Conservation (phyloP, 2,329 filamentous ascomycete species). For the Emergomyces pasteurianus region DNA sequence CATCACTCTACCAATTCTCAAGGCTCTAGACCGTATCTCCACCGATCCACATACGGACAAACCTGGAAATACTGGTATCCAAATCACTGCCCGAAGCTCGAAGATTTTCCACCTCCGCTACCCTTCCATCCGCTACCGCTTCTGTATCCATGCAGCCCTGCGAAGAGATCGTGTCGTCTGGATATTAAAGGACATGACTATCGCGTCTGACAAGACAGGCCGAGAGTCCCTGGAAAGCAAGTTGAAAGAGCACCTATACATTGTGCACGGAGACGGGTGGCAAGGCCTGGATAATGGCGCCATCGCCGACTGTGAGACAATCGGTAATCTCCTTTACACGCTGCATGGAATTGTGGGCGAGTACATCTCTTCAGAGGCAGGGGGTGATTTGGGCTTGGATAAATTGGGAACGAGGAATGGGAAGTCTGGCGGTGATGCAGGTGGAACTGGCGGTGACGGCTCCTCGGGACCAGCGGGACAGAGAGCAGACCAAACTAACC, state of each 20-base stretch:
- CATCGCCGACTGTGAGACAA: constrained; percentile 21
- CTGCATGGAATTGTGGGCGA: constrained; percentile 7
- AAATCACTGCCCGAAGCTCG: constrained; percentile 25
- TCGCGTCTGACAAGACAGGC: constrained; percentile 9
- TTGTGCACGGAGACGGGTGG: constrained; percentile 28
- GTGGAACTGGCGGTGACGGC: not conserved
- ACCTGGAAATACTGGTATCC: constrained; percentile 14
- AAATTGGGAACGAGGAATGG: not conserved
- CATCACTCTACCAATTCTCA: constrained; percentile 28
- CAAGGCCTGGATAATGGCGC: constrained; percentile 28
- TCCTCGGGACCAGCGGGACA: not conserved
- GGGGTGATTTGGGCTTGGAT: not conserved
- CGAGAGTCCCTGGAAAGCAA: constrained; percentile 11
- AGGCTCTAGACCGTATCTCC: constrained; percentile 25
- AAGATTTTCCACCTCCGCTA: constrained; percentile 27
- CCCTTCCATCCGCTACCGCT: constrained; percentile 21
- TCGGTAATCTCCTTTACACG: constrained; percentile 21
- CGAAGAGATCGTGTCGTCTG: constrained; percentile 22
- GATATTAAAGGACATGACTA: constrained; percentile 23
- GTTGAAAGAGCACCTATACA: constrained; percentile 24
- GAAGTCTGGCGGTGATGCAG: not conserved
- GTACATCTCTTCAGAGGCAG: constrained; percentile 2
- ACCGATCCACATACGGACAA: constrained; percentile 14
- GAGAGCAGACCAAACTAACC: not conserved
- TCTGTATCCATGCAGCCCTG: constrained; percentile 19